Evolutionary conservation across 2,329 filamentous ascomycete species (phyloP), one percentile per base, ranked within the genome.

Genomic region (Scedosporium dehoogii): DNA sequence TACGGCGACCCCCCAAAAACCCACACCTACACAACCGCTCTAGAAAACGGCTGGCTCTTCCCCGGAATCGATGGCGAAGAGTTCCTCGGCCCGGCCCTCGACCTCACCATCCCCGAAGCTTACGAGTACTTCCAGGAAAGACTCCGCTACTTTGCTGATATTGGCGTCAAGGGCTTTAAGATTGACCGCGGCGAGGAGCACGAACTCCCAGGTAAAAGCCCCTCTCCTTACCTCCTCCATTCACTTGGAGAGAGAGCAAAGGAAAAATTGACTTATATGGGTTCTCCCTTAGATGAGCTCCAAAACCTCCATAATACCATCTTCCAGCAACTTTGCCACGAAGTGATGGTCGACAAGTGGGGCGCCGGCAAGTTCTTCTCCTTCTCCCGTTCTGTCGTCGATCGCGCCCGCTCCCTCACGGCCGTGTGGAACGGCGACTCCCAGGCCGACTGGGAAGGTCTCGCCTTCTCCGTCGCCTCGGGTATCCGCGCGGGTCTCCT

Each of bases 91-190:
- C 51, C 51, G 12, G 51, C 51, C 18, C 51, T 55, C 12, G 51
- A 55, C 23, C 51, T 55, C 23, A 55, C 51, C 18, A 55, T 55
- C 23, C 51, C 51, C 51, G 51, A 55, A 23, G 51, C 51, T 23
- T 55, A 55, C 51, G 51, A 21, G 18, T 55, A 23, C 23, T 55
- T 55, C 51, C 18, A 55, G 51, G 51, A 55, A 7, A 27, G 51
- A 12, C 51, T 55, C 18, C 51, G 51, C 7, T 55, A 55, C 51
- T 55, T 55, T 23, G 23, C 51, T 23, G 51, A 55, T 16, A 55
- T 55, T 55, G 51, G 51, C n/a, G 23, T 55, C 51, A 55, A 55
- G 51, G 51, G 51, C 21, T 55, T 55, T 23, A 55, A 55, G 51
- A 55, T 55, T 29, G 51, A 55, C 6, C 51, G 51, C 10, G 51